phyloP scores from a whole-genome alignment of 352 stramenopile genomes.

The Phytophthora nicotianae region DNA sequence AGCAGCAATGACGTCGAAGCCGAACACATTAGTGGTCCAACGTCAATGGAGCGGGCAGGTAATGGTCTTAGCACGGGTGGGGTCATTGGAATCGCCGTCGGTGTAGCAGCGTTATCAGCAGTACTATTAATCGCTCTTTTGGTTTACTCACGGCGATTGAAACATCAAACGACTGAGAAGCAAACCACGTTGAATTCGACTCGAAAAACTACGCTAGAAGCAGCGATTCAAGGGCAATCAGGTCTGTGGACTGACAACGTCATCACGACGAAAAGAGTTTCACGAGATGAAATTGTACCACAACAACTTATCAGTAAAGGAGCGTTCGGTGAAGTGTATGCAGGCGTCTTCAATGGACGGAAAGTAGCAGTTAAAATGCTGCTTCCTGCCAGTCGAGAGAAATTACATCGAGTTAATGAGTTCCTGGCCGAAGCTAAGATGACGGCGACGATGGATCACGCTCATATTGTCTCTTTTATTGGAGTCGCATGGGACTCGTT shows the following conservation, averaged over 20 bases:
- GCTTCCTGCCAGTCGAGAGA: conserved; percentile 20
- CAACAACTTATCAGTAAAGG: conserved; percentile 27
- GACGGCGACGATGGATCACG: conserved; percentile 33
- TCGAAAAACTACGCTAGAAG: neutral
- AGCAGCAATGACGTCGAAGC: conserved; percentile 8
- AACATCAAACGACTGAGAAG: conserved; percentile 2
- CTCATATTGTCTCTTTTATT: conserved; percentile 41
- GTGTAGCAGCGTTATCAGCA: neutral
- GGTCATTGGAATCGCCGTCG: conserved; percentile 7
- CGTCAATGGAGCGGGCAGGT: no score
- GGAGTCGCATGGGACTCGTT: conserved; percentile 47
- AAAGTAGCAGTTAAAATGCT: conserved; percentile 45
- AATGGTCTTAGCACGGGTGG: neutral
- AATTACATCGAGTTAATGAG: conserved; percentile 29
- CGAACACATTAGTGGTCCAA: neutral
- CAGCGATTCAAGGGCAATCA: neutral
- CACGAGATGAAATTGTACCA: conserved; percentile 32
- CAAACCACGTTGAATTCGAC: conserved; percentile 9
- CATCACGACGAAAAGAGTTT: conserved; percentile 40
- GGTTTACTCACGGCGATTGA: neutral
- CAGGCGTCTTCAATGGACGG: conserved; percentile 35
- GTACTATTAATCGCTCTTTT: conserved; percentile 1
- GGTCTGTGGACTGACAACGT: conserved; percentile 36
- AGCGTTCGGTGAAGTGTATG: conserved; percentile 41
- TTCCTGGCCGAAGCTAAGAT: conserved; percentile 48